Conservation (phyloP, 768 basidiomycete genomes). For the Hydnomerulius pinastri region DNA sequence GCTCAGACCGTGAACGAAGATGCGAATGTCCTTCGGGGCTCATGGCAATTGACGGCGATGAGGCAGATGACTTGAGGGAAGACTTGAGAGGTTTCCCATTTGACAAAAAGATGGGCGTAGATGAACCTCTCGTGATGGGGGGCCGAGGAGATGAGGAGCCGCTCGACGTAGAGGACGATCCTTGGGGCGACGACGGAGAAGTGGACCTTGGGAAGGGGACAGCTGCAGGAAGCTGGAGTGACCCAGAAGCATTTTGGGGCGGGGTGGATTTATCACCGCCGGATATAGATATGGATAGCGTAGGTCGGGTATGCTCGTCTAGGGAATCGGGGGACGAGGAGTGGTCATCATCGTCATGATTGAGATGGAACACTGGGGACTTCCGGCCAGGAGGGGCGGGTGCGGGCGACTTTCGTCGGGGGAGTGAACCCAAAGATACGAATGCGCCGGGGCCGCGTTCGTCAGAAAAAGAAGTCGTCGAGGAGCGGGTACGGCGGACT, state of each 20-base stretch:
- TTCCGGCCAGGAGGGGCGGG: constrained; percentile 20
- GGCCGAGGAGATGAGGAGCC: constrained; percentile 8
- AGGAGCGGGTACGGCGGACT: constrained; percentile 10
- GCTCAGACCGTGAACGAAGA: constrained; percentile 53
- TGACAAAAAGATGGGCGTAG: constrained; percentile 49
- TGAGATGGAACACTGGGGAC: constrained; percentile 19
- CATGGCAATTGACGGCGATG: constrained; percentile 14
- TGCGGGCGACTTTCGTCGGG: constrained; percentile 34
- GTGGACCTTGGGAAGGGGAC: constrained; percentile 46
- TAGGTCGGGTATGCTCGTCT: constrained; percentile 15
- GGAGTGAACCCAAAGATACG: constrained; percentile 46
- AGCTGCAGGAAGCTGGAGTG: constrained; percentile 10
- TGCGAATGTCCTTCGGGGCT: constrained; percentile 12
- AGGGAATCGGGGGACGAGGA: constrained; percentile 5
- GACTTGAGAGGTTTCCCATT: constrained; percentile 89
- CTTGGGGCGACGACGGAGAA: constrained; percentile 19
- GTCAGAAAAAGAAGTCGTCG: constrained; percentile 34
- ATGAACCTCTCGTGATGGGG: constrained; percentile 36
- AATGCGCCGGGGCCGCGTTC: constrained; percentile 51
- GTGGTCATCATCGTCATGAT: constrained; percentile 23
- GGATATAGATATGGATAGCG: constrained; percentile 6
- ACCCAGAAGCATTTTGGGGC: constrained; percentile 16
- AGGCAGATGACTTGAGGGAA: constrained; percentile 63
- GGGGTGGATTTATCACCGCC: background rate
- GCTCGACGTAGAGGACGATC: background rate